Evolutionary conservation across 2,329 filamentous ascomycete species (phyloP), one percentile per base, ranked within the genome.

Genomic region (Leptographium wingfieldii): DNA sequence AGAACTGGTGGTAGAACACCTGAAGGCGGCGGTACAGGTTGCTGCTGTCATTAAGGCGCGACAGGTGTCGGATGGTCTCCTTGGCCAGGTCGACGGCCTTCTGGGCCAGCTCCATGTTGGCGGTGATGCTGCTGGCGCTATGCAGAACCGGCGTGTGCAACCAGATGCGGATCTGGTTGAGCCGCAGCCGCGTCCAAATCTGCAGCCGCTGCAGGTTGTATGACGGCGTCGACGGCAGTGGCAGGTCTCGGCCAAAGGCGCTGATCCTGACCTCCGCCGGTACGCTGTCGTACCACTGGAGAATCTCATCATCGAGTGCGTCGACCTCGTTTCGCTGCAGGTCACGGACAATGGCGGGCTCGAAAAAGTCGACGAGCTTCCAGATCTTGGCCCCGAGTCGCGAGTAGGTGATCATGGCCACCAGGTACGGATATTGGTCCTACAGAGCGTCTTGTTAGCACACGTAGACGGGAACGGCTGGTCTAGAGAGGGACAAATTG

Each of bases 91-190:
- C 84, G 35, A 91, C 86, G 0, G 83, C 87, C 0, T 81, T 87
- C 67, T 89, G 84, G 3, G 91, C 91, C 63, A 89, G 85, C 5
- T 76, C 73, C 57, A 85, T 79, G 68, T 95, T 87, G 60, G 86
- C 82, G 73, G 87, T 83, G 67, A 96, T 96, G 66, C 86, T 92
- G 14, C 84, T 87, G 3, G 89, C 84, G 22, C 87, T 92, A 70
- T 96, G 90, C 10, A 97, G 76, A 3, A 96, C 85, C 0, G 91
- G 91, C 0, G 90, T 88, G 70, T 95, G 92, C 33, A 96, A 88
- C 69, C 65, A 66, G 57, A 66, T 64, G 57, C 65, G 65, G 25
- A 66, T 64, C 64, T 62, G 91, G 67, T 96, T 96, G 51, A 90
- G 83, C 48, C 92, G 84, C 19, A 96, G 76, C 69, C 95, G 94